Evolutionary conservation across 768 basidiomycete genomes (phyloP).

Genomic region (Naganishia vaughanmartiniae): DNA sequence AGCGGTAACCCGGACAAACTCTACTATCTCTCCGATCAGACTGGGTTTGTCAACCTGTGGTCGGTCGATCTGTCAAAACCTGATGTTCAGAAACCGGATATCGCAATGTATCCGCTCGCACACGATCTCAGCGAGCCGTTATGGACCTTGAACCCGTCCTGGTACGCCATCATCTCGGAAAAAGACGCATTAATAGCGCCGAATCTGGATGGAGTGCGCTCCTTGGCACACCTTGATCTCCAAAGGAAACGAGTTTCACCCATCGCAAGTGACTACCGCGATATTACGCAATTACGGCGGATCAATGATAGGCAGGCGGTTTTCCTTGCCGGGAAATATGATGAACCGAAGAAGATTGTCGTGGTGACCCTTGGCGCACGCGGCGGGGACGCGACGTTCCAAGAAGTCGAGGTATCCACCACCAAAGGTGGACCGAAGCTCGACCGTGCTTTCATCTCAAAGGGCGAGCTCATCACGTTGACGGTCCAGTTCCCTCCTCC

Average conservation of each 20-base stretch:
- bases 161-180: slow-evolving; percentile 53
- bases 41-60: slow-evolving; percentile 70
- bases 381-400: slow-evolving; percentile 17
- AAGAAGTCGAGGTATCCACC: slow-evolving; percentile 19
- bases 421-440: slow-evolving; percentile 11
- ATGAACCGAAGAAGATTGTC: slow-evolving; percentile 34
- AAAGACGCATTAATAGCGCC: slow-evolving; percentile 51
- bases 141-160: slow-evolving; percentile 60
- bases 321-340: slow-evolving; percentile 37
- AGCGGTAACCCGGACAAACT: slow-evolving; percentile 56
- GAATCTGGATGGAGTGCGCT: slow-evolving; percentile 54
- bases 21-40: slow-evolving; percentile 65
- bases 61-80: slow-evolving; percentile 48
- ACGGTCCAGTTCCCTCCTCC: slow-evolving; percentile 27
- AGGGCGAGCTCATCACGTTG: slow-evolving; percentile 24
- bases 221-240: slow-evolving; percentile 56
- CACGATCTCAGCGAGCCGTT: slow-evolving; percentile 63
- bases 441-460: slow-evolving; percentile 21
- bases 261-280: slow-evolving; percentile 33
- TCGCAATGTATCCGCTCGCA: slow-evolving; percentile 49
- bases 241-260: slow-evolving; percentile 29
- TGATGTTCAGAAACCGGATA: slow-evolving; percentile 25
- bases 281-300: slow-evolving; percentile 29
- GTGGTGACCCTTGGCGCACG: slow-evolving; percentile 26
- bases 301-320: slow-evolving; percentile 34